A percentile compares a stretch with the other conserved stretches of the same genome.
phyloP scores from a whole-genome alignment of 2,329 filamentous ascomycete species.

The Periconia sp. region DNA sequence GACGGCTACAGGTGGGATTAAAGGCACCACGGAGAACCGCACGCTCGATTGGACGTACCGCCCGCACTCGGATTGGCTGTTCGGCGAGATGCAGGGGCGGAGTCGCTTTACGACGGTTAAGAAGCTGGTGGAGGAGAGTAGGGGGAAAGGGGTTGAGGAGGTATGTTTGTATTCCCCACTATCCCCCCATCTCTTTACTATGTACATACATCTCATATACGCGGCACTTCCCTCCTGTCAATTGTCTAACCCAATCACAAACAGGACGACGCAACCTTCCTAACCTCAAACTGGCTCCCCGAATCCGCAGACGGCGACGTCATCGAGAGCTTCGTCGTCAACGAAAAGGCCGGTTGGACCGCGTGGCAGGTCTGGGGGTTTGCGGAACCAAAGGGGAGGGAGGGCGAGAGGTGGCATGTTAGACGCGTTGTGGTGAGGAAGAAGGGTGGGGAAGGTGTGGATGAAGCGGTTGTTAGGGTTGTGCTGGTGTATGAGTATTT shows the following conservation, averaged over 20 bases:
- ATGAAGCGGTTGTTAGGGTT: constrained; percentile 29
- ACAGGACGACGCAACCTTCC: constrained; percentile 25
- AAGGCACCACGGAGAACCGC: constrained; percentile 63
- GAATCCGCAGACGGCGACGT: constrained; percentile 32
- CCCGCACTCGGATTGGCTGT: constrained; percentile 76
- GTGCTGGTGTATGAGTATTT: constrained; percentile 40
- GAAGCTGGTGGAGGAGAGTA: constrained; percentile 22
- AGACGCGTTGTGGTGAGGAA: constrained; percentile 12
- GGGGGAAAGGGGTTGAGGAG: constrained; percentile 16
- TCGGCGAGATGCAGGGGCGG: constrained; percentile 68
- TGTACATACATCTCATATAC: too few relatives aligned
- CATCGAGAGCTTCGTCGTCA: constrained; percentile 38
- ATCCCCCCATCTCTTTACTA: too few relatives aligned
- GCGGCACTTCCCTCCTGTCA: too few relatives aligned
- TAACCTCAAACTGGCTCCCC: constrained; percentile 32
- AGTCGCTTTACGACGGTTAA: constrained; percentile 52
- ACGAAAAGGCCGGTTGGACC: constrained; percentile 38
- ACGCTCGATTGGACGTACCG: constrained; percentile 61
- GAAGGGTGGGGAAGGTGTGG: constrained; percentile 14
- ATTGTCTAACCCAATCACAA: too few relatives aligned
- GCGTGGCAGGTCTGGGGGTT: constrained; percentile 34
- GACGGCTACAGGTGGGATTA: constrained; percentile 69
- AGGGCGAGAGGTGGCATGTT: constrained; percentile 2
- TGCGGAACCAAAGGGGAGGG: constrained; percentile 2
- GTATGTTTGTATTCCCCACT: too few relatives aligned